These are phyloP conservation scores for Eutrema japonicum DNA, from an alignment of 345 rosid species.

Conservation along the genomic window DNA sequence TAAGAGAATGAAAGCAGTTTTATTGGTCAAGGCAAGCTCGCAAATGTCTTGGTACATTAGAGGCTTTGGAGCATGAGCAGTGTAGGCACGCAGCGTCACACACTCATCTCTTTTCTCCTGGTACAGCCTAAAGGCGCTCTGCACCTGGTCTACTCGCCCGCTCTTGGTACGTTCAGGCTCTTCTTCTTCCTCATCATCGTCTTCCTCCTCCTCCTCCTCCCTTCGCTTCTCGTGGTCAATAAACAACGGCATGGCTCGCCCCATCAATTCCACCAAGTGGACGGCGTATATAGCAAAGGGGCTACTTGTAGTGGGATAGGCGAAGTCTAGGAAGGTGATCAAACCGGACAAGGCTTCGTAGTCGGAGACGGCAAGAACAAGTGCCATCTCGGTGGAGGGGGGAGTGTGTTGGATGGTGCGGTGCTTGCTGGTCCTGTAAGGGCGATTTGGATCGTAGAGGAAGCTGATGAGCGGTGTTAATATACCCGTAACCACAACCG, in stretches of 20 bases:
- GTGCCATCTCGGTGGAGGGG: slow-evolving; percentile 45
- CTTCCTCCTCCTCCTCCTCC: slow-evolving; percentile 15
- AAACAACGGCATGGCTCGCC: slow-evolving; percentile 59
- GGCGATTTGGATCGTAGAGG: slow-evolving; percentile 72
- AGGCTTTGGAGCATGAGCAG: slow-evolving; percentile 54
- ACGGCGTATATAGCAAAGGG: slow-evolving; percentile 59
- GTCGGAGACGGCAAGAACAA: slow-evolving; percentile 59
- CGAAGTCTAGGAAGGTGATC: slow-evolving; percentile 60
- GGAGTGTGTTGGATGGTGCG: slow-evolving; percentile 80
- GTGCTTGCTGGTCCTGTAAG: slow-evolving; percentile 66
- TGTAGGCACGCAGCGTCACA: slow-evolving; percentile 52
- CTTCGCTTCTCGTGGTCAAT: slow-evolving; percentile 50
- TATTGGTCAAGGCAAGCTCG: slow-evolving; percentile 57
- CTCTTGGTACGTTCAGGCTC: slow-evolving; percentile 9
- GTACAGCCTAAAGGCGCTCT: slow-evolving; percentile 50
- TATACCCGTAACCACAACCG: slow-evolving; percentile 43
- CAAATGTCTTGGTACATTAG: slow-evolving; percentile 80
- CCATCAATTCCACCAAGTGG: slow-evolving; percentile 59
- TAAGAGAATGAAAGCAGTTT: slow-evolving; percentile 59
- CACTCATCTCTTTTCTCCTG: slow-evolving; percentile 45
- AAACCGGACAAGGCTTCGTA: slow-evolving; percentile 50
- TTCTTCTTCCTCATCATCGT: slow-evolving; percentile 16
- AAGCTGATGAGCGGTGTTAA: slow-evolving; percentile 55
- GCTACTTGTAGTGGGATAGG: slow-evolving; percentile 51
- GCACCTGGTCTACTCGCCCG: slow-evolving; percentile 42